These are phyloP conservation scores for Suillus brevipes DNA, from an alignment of 768 basidiomycete genomes.

Conservation along the genomic window DNA sequence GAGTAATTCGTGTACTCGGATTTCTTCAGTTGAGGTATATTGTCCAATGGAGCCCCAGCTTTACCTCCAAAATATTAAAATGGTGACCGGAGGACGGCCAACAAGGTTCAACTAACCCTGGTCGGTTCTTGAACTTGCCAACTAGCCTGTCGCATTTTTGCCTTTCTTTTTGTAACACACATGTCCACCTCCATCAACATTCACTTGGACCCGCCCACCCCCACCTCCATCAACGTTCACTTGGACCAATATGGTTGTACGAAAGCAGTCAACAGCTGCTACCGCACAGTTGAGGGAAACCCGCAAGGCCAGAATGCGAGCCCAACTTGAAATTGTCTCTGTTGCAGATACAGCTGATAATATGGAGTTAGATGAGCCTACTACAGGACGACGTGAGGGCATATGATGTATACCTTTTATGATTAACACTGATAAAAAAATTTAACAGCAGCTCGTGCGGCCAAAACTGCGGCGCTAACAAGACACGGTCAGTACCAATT, in stretches of 20 bases:
- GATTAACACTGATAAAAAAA: not conserved
- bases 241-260: not conserved
- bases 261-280: not conserved
- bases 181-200: not conserved
- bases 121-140: not conserved
- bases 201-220: not conserved
- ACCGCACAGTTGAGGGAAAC: not conserved
- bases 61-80: no score
- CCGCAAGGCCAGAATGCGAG: not conserved
- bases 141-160: not conserved
- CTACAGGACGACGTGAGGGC: not conserved
- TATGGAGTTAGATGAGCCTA: not conserved
- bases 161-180: not conserved
- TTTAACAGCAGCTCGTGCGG: not conserved
- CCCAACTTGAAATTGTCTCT: not conserved
- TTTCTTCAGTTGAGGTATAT: no score
- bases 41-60: no score
- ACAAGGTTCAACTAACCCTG: not conserved
- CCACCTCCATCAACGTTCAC: not conserved
- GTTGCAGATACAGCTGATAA: not conserved
- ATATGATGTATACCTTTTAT: not conserved
- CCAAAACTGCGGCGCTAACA: not conserved
- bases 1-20: not conserved
- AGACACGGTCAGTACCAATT: not conserved
- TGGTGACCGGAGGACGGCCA: not conserved